phyloP scores from a whole-genome alignment of 352 stramenopile species.

The Pythium volutum region DNA sequence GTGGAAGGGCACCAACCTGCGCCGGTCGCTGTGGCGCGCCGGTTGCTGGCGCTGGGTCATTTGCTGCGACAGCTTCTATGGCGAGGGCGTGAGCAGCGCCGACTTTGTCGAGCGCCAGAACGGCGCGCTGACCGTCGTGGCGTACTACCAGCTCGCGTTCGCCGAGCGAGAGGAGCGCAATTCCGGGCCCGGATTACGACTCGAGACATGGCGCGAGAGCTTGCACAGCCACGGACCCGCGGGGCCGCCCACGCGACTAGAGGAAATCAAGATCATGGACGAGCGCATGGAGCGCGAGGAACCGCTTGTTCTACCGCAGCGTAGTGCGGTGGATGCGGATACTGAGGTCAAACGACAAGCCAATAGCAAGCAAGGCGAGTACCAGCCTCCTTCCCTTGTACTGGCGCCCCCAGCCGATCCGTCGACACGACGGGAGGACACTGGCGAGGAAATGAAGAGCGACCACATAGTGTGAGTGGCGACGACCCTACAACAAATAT shows the following conservation, averaged over 20 bases:
- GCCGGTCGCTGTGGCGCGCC: constrained; percentile 21
- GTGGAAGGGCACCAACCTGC: constrained; percentile 38
- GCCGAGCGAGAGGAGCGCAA: not conserved
- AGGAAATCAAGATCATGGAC: constrained; percentile 1
- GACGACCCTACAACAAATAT: not conserved
- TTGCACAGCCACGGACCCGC: not conserved
- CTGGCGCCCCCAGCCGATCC: not conserved
- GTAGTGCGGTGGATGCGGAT: not conserved
- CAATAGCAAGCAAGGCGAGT: not conserved
- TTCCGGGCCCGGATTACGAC: not conserved
- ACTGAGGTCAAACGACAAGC: not conserved
- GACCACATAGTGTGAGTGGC: not conserved
- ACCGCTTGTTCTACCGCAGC: not conserved
- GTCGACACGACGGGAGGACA: not conserved
- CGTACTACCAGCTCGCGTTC: constrained; percentile 40
- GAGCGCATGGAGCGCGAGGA: not conserved
- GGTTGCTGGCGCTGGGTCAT: constrained; percentile 35
- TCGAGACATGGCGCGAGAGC: constrained; percentile 10
- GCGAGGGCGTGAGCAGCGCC: constrained; percentile 34
- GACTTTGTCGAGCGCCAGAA: constrained; percentile 24
- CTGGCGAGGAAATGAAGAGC: not conserved
- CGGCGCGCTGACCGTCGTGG: constrained; percentile 41
- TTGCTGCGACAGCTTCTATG: constrained; percentile 34
- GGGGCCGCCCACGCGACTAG: not conserved
- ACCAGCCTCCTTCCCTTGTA: not conserved